phyloP scores from a whole-genome alignment of 148 eudicot genomes.

The Amaranthus palmeri region DNA sequence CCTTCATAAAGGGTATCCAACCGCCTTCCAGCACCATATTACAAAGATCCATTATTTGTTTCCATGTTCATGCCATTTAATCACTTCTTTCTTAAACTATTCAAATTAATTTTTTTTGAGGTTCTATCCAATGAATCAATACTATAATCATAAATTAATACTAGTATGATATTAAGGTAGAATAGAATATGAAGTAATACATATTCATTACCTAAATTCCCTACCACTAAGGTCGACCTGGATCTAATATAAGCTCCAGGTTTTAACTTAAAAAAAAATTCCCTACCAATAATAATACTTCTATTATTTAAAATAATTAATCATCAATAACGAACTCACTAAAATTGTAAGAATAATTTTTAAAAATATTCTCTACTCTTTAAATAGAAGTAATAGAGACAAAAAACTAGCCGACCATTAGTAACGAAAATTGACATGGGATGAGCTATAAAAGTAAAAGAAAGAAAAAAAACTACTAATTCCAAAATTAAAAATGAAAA shows the following conservation, averaged over 20 bases:
- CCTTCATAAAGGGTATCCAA: slow-evolving; percentile 11
- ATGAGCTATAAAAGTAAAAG: slow-evolving; percentile 8
- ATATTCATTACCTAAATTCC: no score
- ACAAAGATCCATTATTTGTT: slow-evolving; percentile 28
- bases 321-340: no score
- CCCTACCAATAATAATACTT: no score
- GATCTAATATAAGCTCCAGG: no score
- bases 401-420: neutral
- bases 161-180: no score
- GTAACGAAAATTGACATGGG: slow-evolving; percentile 23
- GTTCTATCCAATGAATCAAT: slow-evolving; percentile 15
- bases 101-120: neutral
- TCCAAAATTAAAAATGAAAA: neutral
- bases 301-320: no score
- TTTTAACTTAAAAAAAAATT: no score
- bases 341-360: no score
- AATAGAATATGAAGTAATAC: no score
- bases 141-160: neutral
- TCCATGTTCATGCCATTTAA: slow-evolving; percentile 23
- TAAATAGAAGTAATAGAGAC: no score
- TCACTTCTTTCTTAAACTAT: neutral
- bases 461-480: neutral
- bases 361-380: no score
- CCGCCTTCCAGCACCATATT: slow-evolving; percentile 18
- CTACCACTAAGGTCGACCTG: no score